Evolutionary conservation across 176 grass and related monocot genomes (phyloP).

Genomic region (Lolium multiflorum): DNA sequence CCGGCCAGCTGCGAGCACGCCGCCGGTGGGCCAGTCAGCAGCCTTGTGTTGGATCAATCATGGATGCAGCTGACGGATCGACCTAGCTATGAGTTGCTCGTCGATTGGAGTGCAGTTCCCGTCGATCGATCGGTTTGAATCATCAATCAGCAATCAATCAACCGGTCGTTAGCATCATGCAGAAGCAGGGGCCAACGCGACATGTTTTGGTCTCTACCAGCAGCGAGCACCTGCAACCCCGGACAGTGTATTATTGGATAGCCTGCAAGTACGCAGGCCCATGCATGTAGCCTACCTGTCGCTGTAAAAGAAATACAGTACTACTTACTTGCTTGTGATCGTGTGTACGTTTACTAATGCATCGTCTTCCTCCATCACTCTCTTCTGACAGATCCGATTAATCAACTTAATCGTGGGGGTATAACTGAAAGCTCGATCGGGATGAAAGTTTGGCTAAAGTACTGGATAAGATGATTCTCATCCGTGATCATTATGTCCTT

Average conservation of each 20-base stretch:
- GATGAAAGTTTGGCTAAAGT: too few relatives aligned
- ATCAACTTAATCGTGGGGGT: too few relatives aligned
- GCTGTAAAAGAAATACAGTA: too few relatives aligned
- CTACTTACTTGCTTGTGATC: too few relatives aligned
- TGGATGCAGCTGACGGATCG: not conserved
- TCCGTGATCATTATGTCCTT: not conserved
- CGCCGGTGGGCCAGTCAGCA: not conserved
- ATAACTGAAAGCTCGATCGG: not conserved
- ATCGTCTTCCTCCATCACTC: too few relatives aligned
- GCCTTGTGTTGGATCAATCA: not conserved
- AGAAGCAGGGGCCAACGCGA: constrained; percentile 7
- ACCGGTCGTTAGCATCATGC: constrained; percentile 24
- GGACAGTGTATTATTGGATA: not conserved
- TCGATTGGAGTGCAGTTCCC: constrained; percentile 24
- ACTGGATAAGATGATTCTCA: not conserved
- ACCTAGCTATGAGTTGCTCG: not conserved
- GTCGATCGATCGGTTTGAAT: not conserved
- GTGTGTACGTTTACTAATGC: too few relatives aligned
- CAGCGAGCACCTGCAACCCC: not conserved
- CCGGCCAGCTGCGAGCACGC: not conserved
- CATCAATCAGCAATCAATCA: constrained; percentile 18
- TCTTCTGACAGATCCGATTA: too few relatives aligned
- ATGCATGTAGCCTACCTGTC: not conserved
- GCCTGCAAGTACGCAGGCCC: not conserved
- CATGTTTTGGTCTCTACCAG: constrained; percentile 7